Percentiles rank a stretch among this genome's conserved stretches.
These are phyloP conservation scores for Pythium utonaiense DNA, from an alignment of 352 stramenopile species.

Conservation along the genomic window DNA sequence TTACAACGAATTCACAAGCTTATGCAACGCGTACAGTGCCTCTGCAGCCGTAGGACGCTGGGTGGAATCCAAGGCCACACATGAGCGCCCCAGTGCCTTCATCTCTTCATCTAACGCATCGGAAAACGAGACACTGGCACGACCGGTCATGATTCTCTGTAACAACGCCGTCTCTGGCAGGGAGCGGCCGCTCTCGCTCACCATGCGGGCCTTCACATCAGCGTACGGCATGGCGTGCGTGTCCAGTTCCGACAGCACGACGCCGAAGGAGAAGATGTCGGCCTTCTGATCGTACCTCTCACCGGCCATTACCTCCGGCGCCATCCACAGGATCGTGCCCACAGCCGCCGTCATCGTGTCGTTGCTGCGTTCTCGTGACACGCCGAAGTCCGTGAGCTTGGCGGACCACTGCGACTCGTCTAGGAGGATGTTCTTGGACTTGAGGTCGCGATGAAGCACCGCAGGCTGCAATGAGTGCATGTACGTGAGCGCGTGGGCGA, in stretches of 20 bases:
- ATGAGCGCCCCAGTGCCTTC: no score
- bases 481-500: conserved; percentile 27
- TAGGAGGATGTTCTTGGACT: conserved; percentile 27
- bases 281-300: conserved; percentile 21
- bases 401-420: conserved; percentile 23
- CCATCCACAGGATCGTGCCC: conserved; percentile 23
- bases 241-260: conserved; percentile 22
- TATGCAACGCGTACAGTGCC: no score
- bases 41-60: no score
- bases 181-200: conserved; percentile 4
- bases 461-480: conserved; percentile 28
- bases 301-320: no score
- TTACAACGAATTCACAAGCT: no score
- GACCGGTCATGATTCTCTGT: conserved; percentile 15
- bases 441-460: conserved; percentile 21
- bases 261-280: conserved; percentile 23
- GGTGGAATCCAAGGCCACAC: no score
- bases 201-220: conserved; percentile 8
- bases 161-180: conserved; percentile 12
- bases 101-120: no score
- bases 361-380: conserved; percentile 26
- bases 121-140: conserved; percentile 5
- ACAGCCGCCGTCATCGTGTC: conserved; percentile 23
- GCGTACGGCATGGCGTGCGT: conserved; percentile 17
- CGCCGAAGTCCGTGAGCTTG: conserved; percentile 42